Base-by-base conservation (phyloP, 2,329 filamentous ascomycete species). In the Hymenoscyphus fructigenus region DNA sequence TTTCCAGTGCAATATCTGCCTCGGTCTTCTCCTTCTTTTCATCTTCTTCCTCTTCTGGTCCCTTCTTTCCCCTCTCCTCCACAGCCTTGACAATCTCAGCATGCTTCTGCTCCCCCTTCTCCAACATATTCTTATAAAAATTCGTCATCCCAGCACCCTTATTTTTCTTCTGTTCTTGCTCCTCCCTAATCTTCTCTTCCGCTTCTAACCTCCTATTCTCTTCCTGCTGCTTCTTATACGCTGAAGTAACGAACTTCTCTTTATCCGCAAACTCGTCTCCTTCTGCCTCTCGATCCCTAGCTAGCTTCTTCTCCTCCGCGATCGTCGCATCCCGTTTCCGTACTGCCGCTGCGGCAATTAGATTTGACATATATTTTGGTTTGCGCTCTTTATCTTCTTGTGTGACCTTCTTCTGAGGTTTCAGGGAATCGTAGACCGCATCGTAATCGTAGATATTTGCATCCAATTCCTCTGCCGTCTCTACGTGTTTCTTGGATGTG, bases 381-480 rank as follows among this genome's bases (percentile, higher is more conserved):
- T 87, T 87, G 50, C 87, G 82, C 72, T 89, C 85, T 1, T 80
- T 78, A 3, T 84, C 83, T 61, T 83, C 83, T 57, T 81, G 80
- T 6, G 82, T 82, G 4, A 80, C 81, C 65, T 84, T 83, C 70
- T 86, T 84, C 65, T 87, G 83, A 17, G 86, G 85, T 69, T 91
- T 89, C 50, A 94, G 81, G 0, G 89, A 90, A 71, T 94, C 91
- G 78, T 92, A 93, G 26, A 92, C 90, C 1, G 84, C 85, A 75
- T 96, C 92, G 79, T 95, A 96, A 78, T 95, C 91, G 80, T 93
- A 95, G 70, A 95, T 88, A 59, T 86, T 88, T 1, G 90, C 81
- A 72, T 95, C 91, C 9, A 90, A 75, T 65, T 86, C 83, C 67
- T 87, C 82, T 1, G 90, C 91, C 17, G 86, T 85, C 68, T 88